phyloP scores from a whole-genome alignment of 2,329 filamentous ascomycete species.

The Plenodomus lindquistii region DNA sequence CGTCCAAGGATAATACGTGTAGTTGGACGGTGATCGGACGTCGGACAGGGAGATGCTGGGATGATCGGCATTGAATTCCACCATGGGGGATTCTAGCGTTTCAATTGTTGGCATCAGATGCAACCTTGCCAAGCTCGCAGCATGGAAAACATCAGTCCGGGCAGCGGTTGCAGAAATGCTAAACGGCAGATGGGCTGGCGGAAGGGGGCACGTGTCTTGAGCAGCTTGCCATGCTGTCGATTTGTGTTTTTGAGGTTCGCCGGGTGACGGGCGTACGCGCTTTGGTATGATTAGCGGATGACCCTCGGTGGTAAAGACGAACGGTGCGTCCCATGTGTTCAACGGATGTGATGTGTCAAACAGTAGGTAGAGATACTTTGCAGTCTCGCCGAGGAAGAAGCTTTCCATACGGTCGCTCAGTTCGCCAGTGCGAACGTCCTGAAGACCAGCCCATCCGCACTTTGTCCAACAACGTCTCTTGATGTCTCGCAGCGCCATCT shows the following conservation, averaged over 20 bases:
- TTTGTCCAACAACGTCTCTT: constrained; percentile 83
- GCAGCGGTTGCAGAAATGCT: constrained; percentile 79
- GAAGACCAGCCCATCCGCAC: constrained; percentile 90
- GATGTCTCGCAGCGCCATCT: constrained; percentile 92
- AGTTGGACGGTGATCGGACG: constrained; percentile 68
- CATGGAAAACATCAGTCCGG: constrained; percentile 82
- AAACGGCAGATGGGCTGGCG: constrained; percentile 64
- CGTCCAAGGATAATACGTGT: constrained; percentile 92
- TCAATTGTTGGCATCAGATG: constrained; percentile 68
- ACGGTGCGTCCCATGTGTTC: constrained; percentile 82
- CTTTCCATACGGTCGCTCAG: constrained; percentile 96
- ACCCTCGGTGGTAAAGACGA: constrained; percentile 94
- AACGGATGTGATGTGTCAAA: constrained; percentile 86
- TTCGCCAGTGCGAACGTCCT: constrained; percentile 67
- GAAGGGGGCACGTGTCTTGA: constrained; percentile 67
- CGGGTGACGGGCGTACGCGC: constrained; percentile 29
- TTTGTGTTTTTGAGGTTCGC: not conserved
- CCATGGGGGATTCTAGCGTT: constrained; percentile 61
- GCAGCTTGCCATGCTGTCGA: constrained; percentile 18
- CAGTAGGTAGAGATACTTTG: constrained; percentile 91
- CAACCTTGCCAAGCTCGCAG: constrained; percentile 80
- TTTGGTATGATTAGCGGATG: constrained; percentile 85
- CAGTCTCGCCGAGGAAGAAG: constrained; percentile 95
- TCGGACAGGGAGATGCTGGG: constrained; percentile 61
- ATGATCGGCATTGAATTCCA: constrained; percentile 57